phyloP scores from a whole-genome alignment of 495 filamentous ascomycete species.

The Xylaria longipes region DNA sequence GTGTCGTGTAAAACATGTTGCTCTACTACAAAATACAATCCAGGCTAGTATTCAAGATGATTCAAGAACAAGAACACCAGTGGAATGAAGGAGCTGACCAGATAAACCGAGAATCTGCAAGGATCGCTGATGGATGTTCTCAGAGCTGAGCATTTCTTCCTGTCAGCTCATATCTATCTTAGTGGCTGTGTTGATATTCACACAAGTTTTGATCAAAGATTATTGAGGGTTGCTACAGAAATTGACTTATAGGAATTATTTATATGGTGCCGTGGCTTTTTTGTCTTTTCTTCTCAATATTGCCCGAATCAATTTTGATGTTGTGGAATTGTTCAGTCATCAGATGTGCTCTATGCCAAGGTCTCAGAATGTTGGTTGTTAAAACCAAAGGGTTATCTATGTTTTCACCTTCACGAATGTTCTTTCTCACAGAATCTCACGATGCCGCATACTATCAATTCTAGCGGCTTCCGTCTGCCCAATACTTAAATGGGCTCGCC shows the following conservation, averaged over 20 bases:
- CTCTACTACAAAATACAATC: neutral
- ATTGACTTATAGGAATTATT: neutral
- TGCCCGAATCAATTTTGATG: neutral
- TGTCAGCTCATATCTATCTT: neutral
- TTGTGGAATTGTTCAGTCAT: neutral
- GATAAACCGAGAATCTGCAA: neutral
- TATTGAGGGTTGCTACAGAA: neutral
- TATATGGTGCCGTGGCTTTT: neutral
- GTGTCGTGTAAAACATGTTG: neutral
- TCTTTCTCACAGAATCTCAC: neutral
- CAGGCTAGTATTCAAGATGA: neutral
- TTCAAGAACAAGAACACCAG: neutral
- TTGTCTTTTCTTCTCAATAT: neutral
- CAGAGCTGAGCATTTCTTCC: neutral
- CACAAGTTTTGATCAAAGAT: too few species aligned
- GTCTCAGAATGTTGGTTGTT: constrained; percentile 46
- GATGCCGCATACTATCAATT: neutral
- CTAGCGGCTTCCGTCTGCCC: neutral
- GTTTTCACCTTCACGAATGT: neutral
- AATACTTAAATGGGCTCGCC: neutral
- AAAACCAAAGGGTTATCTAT: constrained; percentile 39
- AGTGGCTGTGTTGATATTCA: neutral
- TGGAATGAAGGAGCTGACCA: neutral
- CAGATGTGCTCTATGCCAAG: constrained; percentile 28
- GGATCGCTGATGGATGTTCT: neutral